These are phyloP conservation scores for Scedosporium minutisporum DNA, from an alignment of 2,329 filamentous ascomycete genomes.

Conservation along the genomic window DNA sequence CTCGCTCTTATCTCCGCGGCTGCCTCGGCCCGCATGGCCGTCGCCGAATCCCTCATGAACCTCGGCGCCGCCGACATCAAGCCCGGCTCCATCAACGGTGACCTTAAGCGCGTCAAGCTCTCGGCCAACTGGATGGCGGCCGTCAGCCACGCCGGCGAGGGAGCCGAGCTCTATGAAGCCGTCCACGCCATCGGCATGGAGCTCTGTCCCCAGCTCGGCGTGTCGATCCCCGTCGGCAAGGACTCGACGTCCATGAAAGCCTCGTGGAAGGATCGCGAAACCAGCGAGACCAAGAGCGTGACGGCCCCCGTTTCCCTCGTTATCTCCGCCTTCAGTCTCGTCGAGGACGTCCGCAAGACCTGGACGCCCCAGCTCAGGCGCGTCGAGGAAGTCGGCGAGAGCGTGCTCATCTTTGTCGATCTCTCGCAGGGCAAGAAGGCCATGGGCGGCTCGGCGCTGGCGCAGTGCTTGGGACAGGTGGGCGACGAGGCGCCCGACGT, in stretches of 20 bases:
- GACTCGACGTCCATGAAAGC: slow-evolving; percentile 99
- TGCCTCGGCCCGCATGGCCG: slow-evolving; percentile 91
- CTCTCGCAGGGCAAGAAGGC: slow-evolving; percentile 71
- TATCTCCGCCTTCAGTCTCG: slow-evolving; percentile 81
- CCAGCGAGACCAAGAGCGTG: slow-evolving; percentile 66
- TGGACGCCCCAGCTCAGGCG: slow-evolving; percentile 88
- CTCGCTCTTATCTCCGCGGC: slow-evolving; percentile 82
- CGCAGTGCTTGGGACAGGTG: slow-evolving; percentile 79
- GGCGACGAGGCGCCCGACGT: slow-evolving; percentile 82
- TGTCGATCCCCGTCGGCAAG: slow-evolving; percentile 93
- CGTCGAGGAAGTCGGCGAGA: slow-evolving; percentile 79
- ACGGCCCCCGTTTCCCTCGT: slow-evolving; percentile 86
- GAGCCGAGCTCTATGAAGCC: slow-evolving; percentile 84
- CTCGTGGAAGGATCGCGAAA: slow-evolving; percentile 70
- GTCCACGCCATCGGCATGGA: slow-evolving; percentile 90
- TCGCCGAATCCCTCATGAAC: slow-evolving; percentile 89
- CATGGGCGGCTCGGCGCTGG: slow-evolving; percentile 82
- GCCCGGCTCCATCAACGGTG: slow-evolving; percentile 42
- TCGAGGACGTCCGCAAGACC: slow-evolving; percentile 72
- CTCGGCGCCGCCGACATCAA: slow-evolving; percentile 66
- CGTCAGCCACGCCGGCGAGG: slow-evolving; percentile 86
- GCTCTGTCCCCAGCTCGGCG: slow-evolving; percentile 78
- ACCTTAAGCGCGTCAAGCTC: slow-evolving; percentile 70
- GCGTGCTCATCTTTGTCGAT: slow-evolving; percentile 82
- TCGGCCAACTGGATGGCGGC: slow-evolving; percentile 99